Conservation (phyloP, 2,329 filamentous ascomycete species). For the Pseudocercospora eumusae region DNA sequence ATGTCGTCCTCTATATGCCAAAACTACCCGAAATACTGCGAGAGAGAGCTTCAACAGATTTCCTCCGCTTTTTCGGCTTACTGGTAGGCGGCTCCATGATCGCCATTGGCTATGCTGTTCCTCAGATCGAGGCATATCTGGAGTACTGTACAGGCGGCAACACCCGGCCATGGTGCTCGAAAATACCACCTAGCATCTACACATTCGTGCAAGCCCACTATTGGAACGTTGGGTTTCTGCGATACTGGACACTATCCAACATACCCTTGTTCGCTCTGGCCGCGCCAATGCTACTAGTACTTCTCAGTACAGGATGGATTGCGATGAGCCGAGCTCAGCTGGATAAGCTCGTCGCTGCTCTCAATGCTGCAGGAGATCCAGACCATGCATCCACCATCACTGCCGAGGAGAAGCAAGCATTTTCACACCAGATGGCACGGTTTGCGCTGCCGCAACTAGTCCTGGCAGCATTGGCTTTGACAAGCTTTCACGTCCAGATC, state of each 20-base stretch:
- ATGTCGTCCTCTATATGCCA: constrained; percentile 51
- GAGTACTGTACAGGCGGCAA: constrained; percentile 61
- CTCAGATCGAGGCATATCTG: constrained; percentile 73
- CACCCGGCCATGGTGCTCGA: constrained; percentile 71
- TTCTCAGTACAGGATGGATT: constrained; percentile 60
- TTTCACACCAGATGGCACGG: constrained; percentile 45
- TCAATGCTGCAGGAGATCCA: neutral
- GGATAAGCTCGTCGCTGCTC: neutral
- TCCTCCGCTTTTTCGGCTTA: constrained; percentile 42
- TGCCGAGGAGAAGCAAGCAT: constrained; percentile 17
- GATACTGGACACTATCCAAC: constrained; percentile 87
- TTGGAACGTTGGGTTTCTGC: constrained; percentile 86
- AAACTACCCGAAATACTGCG: constrained; percentile 45
- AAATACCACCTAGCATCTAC: constrained; percentile 80
- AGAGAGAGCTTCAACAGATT: constrained; percentile 11
- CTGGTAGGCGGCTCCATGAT: constrained; percentile 68
- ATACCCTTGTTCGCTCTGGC: constrained; percentile 85
- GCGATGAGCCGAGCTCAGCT: neutral
- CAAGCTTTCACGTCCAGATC: constrained; percentile 90
- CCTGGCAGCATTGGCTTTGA: constrained; percentile 70
- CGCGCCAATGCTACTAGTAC: constrained; percentile 69
- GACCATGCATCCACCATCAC: neutral
- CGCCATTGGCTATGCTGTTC: constrained; percentile 66
- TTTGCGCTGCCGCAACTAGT: constrained; percentile 73
- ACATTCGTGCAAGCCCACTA: constrained; percentile 85